Evolutionary conservation across 306 rosid genomes (phyloP).

Genomic region (Rubus parviflorus): DNA sequence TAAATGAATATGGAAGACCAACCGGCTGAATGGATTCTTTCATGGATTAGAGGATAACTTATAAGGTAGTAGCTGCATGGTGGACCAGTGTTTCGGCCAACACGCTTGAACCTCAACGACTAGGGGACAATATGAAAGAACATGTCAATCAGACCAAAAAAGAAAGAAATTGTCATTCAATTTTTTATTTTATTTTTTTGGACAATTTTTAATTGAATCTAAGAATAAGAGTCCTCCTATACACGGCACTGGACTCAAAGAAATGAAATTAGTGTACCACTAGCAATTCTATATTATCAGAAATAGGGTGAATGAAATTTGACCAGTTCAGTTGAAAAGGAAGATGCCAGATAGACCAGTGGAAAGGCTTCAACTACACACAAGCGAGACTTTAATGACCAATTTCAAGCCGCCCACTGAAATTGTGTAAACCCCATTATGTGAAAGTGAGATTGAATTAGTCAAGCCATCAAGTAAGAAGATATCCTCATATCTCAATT

Average conservation of each 20-base stretch:
- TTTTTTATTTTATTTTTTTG: background rate
- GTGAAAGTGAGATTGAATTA: background rate
- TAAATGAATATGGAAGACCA: background rate
- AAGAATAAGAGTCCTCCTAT: background rate
- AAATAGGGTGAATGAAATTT: background rate
- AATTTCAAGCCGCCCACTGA: background rate
- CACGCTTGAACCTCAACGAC: background rate
- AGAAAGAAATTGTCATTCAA: background rate
- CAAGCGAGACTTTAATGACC: background rate
- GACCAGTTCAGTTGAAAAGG: background rate
- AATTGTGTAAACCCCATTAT: background rate
- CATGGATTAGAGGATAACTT: background rate
- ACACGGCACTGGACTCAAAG: background rate
- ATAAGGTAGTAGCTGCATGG: background rate
- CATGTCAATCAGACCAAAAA: background rate
- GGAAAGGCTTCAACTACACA: background rate
- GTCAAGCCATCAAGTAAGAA: slow-evolving; percentile 23
- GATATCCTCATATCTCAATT: background rate
- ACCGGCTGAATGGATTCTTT: background rate
- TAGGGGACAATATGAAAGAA: background rate
- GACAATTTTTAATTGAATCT: background rate
- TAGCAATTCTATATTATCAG: background rate
- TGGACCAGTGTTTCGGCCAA: background rate
- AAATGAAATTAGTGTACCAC: background rate
- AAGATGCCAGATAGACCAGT: background rate